Evolutionary conservation across 805 yeast species (phyloP), one percentile per base, ranked within the genome.

Genomic region (Starmerella stellata): DNA sequence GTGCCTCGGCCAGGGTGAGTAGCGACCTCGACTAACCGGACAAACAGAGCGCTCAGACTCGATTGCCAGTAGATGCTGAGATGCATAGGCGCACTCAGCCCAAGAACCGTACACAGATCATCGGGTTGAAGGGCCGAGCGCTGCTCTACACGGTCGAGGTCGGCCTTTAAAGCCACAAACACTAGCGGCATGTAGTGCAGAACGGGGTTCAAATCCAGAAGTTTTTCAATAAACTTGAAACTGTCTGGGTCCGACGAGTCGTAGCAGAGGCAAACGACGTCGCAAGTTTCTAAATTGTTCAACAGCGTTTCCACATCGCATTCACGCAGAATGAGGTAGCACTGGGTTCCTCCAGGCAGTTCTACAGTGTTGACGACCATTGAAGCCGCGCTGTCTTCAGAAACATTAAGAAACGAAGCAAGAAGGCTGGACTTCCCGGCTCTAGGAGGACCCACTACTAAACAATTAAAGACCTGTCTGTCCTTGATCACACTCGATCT

Each of bases 221-320:
- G 55, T 7, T 8, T 8, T 21, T 78, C 76, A 38, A 85, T 60
- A 53, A 79, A 74, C 38, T 83, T 79, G 56, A 90, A 90, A 32
- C 93, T 80, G 39, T 87, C 93, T 0, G 99, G 95, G 53, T 90
- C 95, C 0, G 95, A 76, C 0, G 95, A 82, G 54, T 90, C 99
- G 57, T 90, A 90, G 0, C 83, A 68, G 52, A 79, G 68, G 56
- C 96, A 90, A 1, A 90, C 54, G 2, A 83, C 93, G 55, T 90
- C 99, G 58, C 96, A 90, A 37, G 77, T 78, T 39, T 78, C 80
- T 8, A 87, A 56, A 37, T 82, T 66, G 53, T 85, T 81, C 36
- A 74, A 87, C 19, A 87, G 55, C 3, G 83, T 72, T 0, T 90
- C 92, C 0, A 79, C 74, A 45, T 79, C 93, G 0, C 94, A 95